Conservation (phyloP, 345 rosid genomes). For the Pelargonium nanum region DNA sequence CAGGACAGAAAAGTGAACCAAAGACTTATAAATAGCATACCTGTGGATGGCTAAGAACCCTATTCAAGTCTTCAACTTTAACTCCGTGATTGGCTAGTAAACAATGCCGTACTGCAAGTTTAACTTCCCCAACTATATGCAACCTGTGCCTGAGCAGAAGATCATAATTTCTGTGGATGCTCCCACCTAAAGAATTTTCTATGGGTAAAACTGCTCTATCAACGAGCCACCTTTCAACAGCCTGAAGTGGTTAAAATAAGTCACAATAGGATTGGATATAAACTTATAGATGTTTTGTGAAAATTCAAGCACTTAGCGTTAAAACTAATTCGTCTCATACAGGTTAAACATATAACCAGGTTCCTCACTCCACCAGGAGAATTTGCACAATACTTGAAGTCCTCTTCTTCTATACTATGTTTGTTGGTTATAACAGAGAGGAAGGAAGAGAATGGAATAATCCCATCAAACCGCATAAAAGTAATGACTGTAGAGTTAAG, state of each 20-base stretch:
- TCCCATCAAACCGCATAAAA: background rate
- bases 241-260: slow-evolving; percentile 24
- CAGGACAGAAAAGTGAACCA: slow-evolving; percentile 5
- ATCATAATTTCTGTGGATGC: slow-evolving; percentile 95
- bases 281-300: background rate
- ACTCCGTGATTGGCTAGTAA: slow-evolving; percentile 85
- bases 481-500: too few relatives aligned
- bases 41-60: slow-evolving; percentile 99
- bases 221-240: slow-evolving; percentile 87
- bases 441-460: background rate
- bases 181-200: slow-evolving; percentile 96
- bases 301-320: background rate
- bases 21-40: slow-evolving; percentile 19
- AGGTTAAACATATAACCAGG: background rate
- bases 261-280: background rate
- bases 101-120: slow-evolving; percentile 85
- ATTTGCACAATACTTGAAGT: background rate
- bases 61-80: slow-evolving; percentile 54
- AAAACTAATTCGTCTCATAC: too few relatives aligned
- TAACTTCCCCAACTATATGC: slow-evolving; percentile 97
- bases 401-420: background rate
- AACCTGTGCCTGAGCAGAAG: slow-evolving; percentile 81
- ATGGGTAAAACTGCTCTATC: slow-evolving; percentile 93
- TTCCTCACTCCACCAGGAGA: background rate
- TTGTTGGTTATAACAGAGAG: too few relatives aligned